Evolutionary conservation across 2,329 filamentous ascomycete species (phyloP), one percentile per base, ranked within the genome.

Genomic region (Sporothrix pallida): DNA sequence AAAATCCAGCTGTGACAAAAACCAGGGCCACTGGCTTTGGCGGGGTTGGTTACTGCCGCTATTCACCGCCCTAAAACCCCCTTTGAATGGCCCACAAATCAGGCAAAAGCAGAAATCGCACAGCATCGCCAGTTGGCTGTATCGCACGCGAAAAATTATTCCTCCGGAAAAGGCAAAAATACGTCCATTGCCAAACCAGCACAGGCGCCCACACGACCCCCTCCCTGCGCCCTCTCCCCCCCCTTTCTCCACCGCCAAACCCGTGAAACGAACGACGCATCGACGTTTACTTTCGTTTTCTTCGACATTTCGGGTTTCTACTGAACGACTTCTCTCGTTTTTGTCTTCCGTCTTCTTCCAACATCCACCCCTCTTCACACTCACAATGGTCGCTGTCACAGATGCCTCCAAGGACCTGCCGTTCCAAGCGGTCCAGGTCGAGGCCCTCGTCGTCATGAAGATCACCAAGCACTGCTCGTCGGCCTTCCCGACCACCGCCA

Each of bases 401-500:
- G 89, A 91, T 77, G 80, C 83, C 79, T 78, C 81, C 76, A 92
- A 90, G 85, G 91, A 93, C 82, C 84, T 85, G 82, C 89, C 93
- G 83, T 88, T 97, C 84, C 92, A 91, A 87, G 89, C 93, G 84
- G 93, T 98, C 80, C 94, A 97, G 87, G 92, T 98, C 81, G 95
- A 97, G 87, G 94, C 95, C 80, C 87, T 98, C 87, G 95, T 97
- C 80, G 93, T 97, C 79, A 95, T 98, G 92, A 97, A 98, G 87
- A 95, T 98, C 82, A 95, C 97, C 84, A 98, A 97, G 86, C 95
- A 98, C 87, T 94, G 93, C 86, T 92, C 94, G 74, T 89, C 93
- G 79, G 88, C 89, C 72, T 98, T 97, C 85, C 95, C 95, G 68
- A 95, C 94, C 71, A 91, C 91, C 73, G 94, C 94, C 73, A 98